Evolutionary conservation across 2,329 filamentous ascomycete species (phyloP), one percentile per base, ranked within the genome.

Genomic region (Diplodia intermedia): DNA sequence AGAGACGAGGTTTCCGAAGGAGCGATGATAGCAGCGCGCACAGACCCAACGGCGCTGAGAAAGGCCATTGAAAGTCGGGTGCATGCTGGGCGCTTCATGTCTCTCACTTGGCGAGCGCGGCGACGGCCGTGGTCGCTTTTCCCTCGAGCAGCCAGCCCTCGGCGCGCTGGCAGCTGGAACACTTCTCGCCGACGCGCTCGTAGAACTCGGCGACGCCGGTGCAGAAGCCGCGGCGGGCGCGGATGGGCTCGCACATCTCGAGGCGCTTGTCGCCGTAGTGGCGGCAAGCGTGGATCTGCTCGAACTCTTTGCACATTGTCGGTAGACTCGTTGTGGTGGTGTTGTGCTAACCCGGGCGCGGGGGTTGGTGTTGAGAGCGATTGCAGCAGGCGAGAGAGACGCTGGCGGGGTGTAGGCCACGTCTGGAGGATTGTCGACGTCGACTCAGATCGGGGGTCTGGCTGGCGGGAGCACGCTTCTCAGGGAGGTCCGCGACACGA

Each of bases 291-390:
- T 66, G 54, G 52, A 57, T 57, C 36, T 49, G 33, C 52, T 66
- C 54, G 65, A 26, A 57, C 43, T 66, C 65, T 50, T 66, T 57
- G 53, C 65, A 66, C 65, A 66, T 66, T 65, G 62, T 65, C 29
- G 33, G 29, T 11, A 38, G 23, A 15, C 38, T 40, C 29, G 33
- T 61, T 61, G 33, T 38, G 18, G 15, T 55, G 18, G 36, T 55
- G 31, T 23, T 23, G 38, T 60, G 18, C n/a, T 31, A 6, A 20
- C 15, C 38, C 33, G 18, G 31, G n/a, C 12, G 26, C 7, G 33
- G 38, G 36, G 29, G 26, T 40, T 20, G 31, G 5, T 6, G 47
- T 36, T 31, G 26, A n/a, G 40, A 29, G 36, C 36, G 36, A 38
- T 38, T 38, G 36, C 12, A 29, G 52, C 52, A 23, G 61, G 23